A percentile compares a stretch with the other conserved stretches of the same genome.
phyloP scores from a whole-genome alignment of 257 asterid genomes.

The Solanum stenotomum region DNA sequence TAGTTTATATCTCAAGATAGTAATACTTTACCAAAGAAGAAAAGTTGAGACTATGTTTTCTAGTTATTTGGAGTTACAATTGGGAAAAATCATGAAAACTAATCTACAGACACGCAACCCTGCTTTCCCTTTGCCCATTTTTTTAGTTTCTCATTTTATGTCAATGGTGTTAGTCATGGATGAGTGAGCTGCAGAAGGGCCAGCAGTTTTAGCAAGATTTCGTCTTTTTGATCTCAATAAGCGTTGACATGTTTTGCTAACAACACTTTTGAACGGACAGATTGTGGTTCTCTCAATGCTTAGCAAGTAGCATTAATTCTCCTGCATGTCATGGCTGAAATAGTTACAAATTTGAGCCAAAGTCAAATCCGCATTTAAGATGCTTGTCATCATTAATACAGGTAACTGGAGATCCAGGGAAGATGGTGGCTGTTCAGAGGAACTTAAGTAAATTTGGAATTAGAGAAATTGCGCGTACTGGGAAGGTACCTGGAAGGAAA shows the following conservation, averaged over 20 bases:
- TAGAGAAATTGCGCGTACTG: slow-evolving; percentile 91
- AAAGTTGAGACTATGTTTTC: not conserved
- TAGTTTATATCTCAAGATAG: not conserved
- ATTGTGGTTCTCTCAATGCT: not conserved
- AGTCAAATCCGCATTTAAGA: not conserved
- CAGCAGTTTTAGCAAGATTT: not conserved
- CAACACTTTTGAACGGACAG: not conserved
- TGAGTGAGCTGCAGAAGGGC: not conserved
- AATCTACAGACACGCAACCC: not conserved
- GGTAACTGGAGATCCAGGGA: slow-evolving; percentile 99
- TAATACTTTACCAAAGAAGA: not conserved
- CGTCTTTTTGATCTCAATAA: not conserved
- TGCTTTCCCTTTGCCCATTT: not conserved
- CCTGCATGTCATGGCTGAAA: not conserved
- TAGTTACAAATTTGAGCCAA: not conserved
- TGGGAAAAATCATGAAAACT: not conserved
- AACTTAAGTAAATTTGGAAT: slow-evolving; percentile 89
- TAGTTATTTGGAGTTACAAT: not conserved
- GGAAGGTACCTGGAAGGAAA: slow-evolving; percentile 48
- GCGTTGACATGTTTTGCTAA: not conserved
- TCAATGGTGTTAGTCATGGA: not conserved
- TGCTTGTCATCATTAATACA: slow-evolving; percentile 12
- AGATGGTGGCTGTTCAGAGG: slow-evolving; percentile 85
- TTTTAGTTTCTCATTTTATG: not conserved
- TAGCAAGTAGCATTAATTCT: not conserved